phyloP scores from a whole-genome alignment of 2,329 filamentous ascomycete species.

The Cyphellophora attinorum region DNA sequence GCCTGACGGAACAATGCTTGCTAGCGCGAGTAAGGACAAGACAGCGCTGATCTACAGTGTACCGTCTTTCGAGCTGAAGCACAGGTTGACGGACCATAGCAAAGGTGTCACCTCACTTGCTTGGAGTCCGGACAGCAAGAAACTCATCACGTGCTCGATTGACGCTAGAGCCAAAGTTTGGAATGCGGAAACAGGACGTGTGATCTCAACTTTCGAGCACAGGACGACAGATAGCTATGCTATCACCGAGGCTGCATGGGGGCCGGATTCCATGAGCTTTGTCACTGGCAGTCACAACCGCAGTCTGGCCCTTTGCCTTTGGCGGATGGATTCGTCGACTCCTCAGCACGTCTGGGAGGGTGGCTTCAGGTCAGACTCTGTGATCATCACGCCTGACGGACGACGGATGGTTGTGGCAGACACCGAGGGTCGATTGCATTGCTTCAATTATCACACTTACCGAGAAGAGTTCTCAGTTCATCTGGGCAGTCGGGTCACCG shows the following conservation, averaged over 20 bases:
- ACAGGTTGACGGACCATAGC: constrained; percentile 56
- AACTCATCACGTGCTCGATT: constrained; percentile 72
- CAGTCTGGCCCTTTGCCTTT: constrained; percentile 57
- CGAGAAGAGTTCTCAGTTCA: constrained; percentile 67
- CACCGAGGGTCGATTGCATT: constrained; percentile 58
- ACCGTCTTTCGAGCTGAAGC: constrained; percentile 54
- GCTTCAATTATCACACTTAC: constrained; percentile 70
- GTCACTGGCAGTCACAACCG: constrained; percentile 69
- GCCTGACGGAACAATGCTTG: constrained; percentile 71
- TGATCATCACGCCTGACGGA: constrained; percentile 74
- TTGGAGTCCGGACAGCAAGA: constrained; percentile 87
- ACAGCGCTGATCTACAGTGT: constrained; percentile 77
- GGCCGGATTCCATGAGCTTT: constrained; percentile 65
- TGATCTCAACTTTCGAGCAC: constrained; percentile 54
- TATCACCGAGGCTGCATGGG: constrained; percentile 85
- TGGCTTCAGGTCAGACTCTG: constrained; percentile 69
- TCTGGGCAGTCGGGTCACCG: constrained; percentile 61
- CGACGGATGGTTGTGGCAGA: constrained; percentile 71
- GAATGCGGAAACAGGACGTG: constrained; percentile 58
- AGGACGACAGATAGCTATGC: constrained; percentile 49
- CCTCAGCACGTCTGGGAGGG: constrained; percentile 32
- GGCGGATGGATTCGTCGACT: constrained; percentile 40
- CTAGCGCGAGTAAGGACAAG: constrained; percentile 68
- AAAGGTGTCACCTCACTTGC: constrained; percentile 67
- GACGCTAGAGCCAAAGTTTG: constrained; percentile 68